A percentile compares a stretch with the other conserved stretches of the same genome.
phyloP scores from a whole-genome alignment of 768 basidiomycete genomes.

The Termitomyces titanicus region DNA sequence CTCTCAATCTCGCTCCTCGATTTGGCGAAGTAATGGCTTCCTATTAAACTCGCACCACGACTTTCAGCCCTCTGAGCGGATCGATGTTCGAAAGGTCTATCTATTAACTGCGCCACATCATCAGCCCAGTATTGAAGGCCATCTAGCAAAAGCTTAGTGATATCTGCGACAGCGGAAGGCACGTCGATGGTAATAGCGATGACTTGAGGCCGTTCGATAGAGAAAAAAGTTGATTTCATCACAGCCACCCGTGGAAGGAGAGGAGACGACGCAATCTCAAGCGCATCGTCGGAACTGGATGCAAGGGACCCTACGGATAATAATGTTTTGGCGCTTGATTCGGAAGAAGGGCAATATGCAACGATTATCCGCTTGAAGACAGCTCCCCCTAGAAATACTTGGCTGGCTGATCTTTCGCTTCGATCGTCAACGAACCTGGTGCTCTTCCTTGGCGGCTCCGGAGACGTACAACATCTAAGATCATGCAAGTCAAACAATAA shows the following conservation, averaged over 20 bases:
- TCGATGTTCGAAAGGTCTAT: slow-evolving; percentile 31
- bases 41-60: slow-evolving; percentile 65
- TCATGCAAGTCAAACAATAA: slow-evolving; percentile 62
- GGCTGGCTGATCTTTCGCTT: slow-evolving; percentile 3
- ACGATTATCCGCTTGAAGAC: slow-evolving; percentile 44
- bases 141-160: slow-evolving; percentile 69
- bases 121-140: slow-evolving; percentile 86
- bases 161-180: slow-evolving; percentile 58
- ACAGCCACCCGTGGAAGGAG: slow-evolving; percentile 34
- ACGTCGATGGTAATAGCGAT: slow-evolving; percentile 38
- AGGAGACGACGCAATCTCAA: slow-evolving; percentile 13
- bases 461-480: slow-evolving; percentile 35
- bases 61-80: slow-evolving; percentile 33
- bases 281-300: slow-evolving; percentile 16
- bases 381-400: slow-evolving; percentile 31
- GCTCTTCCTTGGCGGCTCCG: slow-evolving; percentile 18
- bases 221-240: slow-evolving; percentile 20
- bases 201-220: slow-evolving; percentile 14
- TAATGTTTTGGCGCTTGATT: slow-evolving; percentile 38
- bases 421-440: slow-evolving; percentile 26
- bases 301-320: slow-evolving; percentile 47
- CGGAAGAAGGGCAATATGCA: slow-evolving; percentile 41
- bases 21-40: slow-evolving; percentile 71
- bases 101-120: slow-evolving; percentile 72
- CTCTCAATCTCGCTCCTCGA: slow-evolving; percentile 45